Evolutionary conservation across 331 rosid species (phyloP).

Genomic region (Pyracantha coccinea): DNA sequence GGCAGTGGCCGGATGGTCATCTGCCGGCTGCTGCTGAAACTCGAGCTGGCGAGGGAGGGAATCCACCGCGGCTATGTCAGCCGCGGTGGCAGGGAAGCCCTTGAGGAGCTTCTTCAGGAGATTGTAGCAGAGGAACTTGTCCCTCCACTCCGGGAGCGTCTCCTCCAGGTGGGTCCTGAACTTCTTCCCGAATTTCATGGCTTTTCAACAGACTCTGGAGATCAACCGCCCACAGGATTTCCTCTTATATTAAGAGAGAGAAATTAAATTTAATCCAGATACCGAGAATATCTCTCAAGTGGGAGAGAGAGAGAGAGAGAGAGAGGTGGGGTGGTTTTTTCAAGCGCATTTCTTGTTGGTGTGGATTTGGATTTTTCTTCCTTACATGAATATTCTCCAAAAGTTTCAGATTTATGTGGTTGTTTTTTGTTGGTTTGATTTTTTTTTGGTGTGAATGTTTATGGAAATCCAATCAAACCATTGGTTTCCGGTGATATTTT

Average conservation of each 20-base stretch:
- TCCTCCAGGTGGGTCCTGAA: constrained; percentile 81
- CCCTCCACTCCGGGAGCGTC: constrained; percentile 97
- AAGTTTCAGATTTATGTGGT: not conserved
- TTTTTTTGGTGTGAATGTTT: too few relatives aligned
- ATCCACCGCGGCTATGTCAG: not conserved
- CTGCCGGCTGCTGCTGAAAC: constrained; percentile 11
- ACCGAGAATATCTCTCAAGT: not conserved
- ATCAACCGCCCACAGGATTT: not conserved
- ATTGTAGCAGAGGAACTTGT: constrained; percentile 89
- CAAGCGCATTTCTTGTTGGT: not conserved
- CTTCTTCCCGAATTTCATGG: constrained; percentile 93
- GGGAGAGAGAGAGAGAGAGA: not conserved
- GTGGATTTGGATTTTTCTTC: not conserved
- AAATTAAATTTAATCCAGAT: not conserved
- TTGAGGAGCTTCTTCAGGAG: constrained; percentile 80
- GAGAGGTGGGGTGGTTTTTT: not conserved
- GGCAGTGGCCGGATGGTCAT: not conserved
- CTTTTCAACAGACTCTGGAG: not conserved
- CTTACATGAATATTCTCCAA: not conserved
- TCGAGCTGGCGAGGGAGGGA: constrained; percentile 4
- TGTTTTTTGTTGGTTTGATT: not conserved
- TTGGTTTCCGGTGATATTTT: not conserved
- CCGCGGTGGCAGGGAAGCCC: constrained; percentile 20
- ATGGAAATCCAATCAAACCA: not conserved
- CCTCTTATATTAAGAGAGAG: not conserved